Conservation (phyloP, 2,329 filamentous ascomycete genomes). For the Colletotrichum incanum region DNA sequence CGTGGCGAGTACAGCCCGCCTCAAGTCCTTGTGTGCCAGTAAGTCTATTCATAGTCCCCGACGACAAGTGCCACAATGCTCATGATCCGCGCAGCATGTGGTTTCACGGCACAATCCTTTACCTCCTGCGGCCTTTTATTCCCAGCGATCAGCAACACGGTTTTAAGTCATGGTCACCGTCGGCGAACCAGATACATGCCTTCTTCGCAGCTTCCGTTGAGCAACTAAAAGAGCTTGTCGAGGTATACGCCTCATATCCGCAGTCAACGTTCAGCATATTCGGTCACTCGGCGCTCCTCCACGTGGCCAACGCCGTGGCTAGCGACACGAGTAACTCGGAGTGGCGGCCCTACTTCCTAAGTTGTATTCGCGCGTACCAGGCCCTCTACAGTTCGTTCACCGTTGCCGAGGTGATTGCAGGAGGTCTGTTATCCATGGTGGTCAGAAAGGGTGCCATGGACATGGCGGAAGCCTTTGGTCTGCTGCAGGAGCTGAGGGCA, state of each 20-base stretch:
- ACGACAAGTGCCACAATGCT: background rate
- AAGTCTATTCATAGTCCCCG: conserved; percentile 38
- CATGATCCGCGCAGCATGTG: conserved; percentile 21
- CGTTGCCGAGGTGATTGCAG: conserved; percentile 54
- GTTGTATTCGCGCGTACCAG: conserved; percentile 58
- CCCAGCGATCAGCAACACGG: conserved; percentile 34
- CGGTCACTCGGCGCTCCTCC: conserved; percentile 58
- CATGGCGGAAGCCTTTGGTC: conserved; percentile 48
- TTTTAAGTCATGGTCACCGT: conserved; percentile 36
- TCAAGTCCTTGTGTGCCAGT: conserved; percentile 56
- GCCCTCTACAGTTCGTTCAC: conserved; percentile 53
- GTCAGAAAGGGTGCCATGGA: conserved; percentile 53
- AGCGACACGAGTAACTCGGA: conserved; percentile 48
- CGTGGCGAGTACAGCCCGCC: conserved; percentile 49
- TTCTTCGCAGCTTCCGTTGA: conserved; percentile 54
- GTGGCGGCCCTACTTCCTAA: conserved; percentile 54
- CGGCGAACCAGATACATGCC: conserved; percentile 30
- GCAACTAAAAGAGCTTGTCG: conserved; percentile 57
- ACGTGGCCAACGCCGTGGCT: conserved; percentile 56
- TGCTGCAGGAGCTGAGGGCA: conserved; percentile 50
- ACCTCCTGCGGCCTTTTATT: conserved; percentile 38
- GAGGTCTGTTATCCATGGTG: conserved; percentile 55
- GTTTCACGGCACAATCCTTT: conserved; percentile 40
- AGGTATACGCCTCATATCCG: conserved; percentile 54
- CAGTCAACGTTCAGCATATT: conserved; percentile 55